Evolutionary conservation across 1,284 basidiomycete genomes (phyloP).

Genomic region (Boletus calvinii): DNA sequence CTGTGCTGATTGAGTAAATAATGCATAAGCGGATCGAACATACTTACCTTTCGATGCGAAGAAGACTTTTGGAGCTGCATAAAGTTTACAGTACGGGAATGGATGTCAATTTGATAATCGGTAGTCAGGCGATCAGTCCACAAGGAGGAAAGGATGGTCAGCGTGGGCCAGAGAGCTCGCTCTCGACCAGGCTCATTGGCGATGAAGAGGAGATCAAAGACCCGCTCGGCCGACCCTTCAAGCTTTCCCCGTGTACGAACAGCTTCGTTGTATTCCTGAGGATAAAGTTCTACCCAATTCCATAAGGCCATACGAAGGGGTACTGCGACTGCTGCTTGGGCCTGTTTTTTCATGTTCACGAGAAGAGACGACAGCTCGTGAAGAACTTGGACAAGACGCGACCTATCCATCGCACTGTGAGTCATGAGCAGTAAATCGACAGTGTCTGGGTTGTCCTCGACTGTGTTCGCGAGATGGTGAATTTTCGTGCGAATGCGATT

Average conservation of each 20-base stretch:
- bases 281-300: conserved; percentile 90
- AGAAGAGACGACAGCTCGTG: conserved; percentile 83
- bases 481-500: conserved; percentile 74
- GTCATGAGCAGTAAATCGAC: conserved; percentile 76
- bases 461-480: conserved; percentile 53
- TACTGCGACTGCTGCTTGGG: conserved; percentile 71
- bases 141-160: conserved; percentile 75
- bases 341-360: conserved; percentile 78
- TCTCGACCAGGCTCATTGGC: conserved; percentile 54
- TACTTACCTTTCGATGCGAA: conserved; percentile 42
- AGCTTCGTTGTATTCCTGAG: conserved; percentile 77
- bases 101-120: conserved; percentile 47
- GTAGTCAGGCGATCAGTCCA: conserved; percentile 72
- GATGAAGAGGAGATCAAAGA: conserved; percentile 76
- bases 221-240: conserved; percentile 79
- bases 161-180: conserved; percentile 77
- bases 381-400: conserved; percentile 63
- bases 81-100: conserved; percentile 35
- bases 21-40: not conserved
- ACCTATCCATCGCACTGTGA: conserved; percentile 66
- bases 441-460: conserved; percentile 60
- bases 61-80: conserved; percentile 33
- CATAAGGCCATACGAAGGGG: conserved; percentile 82
- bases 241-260: conserved; percentile 62
- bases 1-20: conserved; percentile 7